Percentiles rank a stretch among this genome's conserved stretches.
phyloP scores from a whole-genome alignment of 371 early-diverging fungal genomes.

The Chytridium lagenaria region DNA sequence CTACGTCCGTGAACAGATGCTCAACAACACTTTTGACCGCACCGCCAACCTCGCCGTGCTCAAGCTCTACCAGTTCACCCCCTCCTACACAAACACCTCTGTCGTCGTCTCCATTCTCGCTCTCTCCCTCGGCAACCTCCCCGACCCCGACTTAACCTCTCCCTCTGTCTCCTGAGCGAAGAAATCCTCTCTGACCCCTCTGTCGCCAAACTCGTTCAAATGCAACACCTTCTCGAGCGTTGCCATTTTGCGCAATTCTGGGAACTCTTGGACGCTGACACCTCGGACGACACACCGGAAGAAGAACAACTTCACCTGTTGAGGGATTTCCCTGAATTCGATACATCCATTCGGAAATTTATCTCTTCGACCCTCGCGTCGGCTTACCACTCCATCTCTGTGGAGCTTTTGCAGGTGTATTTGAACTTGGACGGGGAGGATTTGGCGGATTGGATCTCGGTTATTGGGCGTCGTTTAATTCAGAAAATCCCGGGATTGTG shows the following conservation, averaged over 20 bases:
- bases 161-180: constrained; percentile 82
- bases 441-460: constrained; percentile 56
- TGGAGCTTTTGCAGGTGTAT: constrained; percentile 62
- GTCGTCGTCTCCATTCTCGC: constrained; percentile 77
- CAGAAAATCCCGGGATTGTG: constrained; percentile 50
- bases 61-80: constrained; percentile 95
- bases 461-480: constrained; percentile 69
- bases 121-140: constrained; percentile 83
- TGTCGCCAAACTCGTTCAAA: constrained; percentile 68
- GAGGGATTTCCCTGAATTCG: constrained; percentile 67
- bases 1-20: constrained; percentile 81
- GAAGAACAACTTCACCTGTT: constrained; percentile 65
- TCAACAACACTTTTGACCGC: constrained; percentile 78
- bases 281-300: constrained; percentile 36
- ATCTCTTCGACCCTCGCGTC: constrained; percentile 75
- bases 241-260: constrained; percentile 83
- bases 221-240: constrained; percentile 82
- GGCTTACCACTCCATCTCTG: constrained; percentile 80
- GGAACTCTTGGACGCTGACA: constrained; percentile 57
- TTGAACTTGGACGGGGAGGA: constrained; percentile 73
- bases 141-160: constrained; percentile 87
- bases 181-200: constrained; percentile 59
- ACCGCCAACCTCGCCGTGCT: constrained; percentile 90
- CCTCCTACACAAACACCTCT: constrained; percentile 70
- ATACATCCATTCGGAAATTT: constrained; percentile 73